These are phyloP conservation scores for Amanita thiersii DNA, from an alignment of 768 basidiomycete species.

Conservation along the genomic window DNA sequence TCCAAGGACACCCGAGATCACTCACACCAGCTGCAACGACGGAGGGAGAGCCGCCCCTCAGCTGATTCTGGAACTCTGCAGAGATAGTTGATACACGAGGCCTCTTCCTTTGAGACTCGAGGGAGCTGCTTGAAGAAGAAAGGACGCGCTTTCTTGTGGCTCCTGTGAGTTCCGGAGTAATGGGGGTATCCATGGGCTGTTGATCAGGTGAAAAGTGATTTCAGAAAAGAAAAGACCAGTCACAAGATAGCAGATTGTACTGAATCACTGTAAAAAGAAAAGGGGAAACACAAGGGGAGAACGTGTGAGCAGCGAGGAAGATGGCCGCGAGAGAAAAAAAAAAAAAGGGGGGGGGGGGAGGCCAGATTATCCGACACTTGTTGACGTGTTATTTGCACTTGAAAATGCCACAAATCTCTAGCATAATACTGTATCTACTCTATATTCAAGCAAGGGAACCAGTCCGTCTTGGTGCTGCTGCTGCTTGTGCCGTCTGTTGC, in stretches of 20 bases:
- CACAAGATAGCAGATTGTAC: no score
- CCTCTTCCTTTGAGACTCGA: conserved; percentile 20
- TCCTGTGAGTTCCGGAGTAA: conserved; percentile 10
- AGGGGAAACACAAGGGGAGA: conserved; percentile 2
- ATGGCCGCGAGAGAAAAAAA: conserved; percentile 7
- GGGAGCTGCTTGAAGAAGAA: conserved; percentile 21
- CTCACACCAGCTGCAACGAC: conserved; percentile 12
- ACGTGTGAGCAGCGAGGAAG: conserved; percentile 12
- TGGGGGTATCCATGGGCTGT: neutral
- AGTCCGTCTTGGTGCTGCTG: no score
- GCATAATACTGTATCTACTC: neutral
- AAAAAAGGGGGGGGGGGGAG: conserved; percentile 12
- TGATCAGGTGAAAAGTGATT: conserved; percentile 8
- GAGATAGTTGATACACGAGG: conserved; percentile 23
- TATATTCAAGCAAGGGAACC: neutral
- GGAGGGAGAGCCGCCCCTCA: conserved; percentile 12
- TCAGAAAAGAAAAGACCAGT: conserved; percentile 8
- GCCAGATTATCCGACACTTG: no score
- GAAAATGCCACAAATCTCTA: conserved; percentile 3
- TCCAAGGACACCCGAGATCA: conserved; percentile 10
- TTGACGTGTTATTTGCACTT: conserved; percentile 29
- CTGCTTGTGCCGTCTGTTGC: no score
- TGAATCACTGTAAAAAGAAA: conserved; percentile 7
- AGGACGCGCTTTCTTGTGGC: conserved; percentile 23
- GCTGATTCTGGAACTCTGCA: conserved; percentile 8